Percentiles rank a stretch among this genome's conserved stretches.
Evolutionary conservation across 306 rosid species (phyloP).

Genomic region (Abrus precatorius): DNA sequence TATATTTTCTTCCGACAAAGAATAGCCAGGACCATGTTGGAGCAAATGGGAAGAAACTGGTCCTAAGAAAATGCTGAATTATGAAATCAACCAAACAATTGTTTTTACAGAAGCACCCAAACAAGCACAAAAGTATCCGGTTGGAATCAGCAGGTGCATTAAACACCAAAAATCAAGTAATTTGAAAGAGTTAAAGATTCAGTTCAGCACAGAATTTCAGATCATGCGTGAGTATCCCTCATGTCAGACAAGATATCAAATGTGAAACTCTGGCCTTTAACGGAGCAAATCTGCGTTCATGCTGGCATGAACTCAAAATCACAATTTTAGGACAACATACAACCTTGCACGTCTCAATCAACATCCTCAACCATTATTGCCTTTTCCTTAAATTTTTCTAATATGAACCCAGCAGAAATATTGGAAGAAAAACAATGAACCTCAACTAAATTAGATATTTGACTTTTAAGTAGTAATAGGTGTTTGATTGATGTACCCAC

Average conservation of each 20-base stretch:
- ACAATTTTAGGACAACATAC: too few relatives aligned
- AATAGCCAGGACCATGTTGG: conserved; percentile 65
- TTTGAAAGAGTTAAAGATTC: conserved; percentile 34
- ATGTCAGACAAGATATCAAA: conserved; percentile 67
- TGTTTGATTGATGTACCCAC: conserved; percentile 29
- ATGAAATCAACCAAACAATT: conserved; percentile 80
- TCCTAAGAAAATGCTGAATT: conserved; percentile 83
- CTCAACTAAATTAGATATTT: conserved; percentile 11
- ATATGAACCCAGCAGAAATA: not conserved
- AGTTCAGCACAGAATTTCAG: conserved; percentile 20
- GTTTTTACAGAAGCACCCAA: conserved; percentile 69
- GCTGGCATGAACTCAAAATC: too few relatives aligned
- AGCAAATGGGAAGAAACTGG: conserved; percentile 51
- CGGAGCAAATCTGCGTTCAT: too few relatives aligned
- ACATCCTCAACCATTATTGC: too few relatives aligned
- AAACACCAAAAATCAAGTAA: conserved; percentile 14
- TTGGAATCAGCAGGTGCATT: conserved; percentile 30
- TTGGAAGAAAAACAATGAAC: not conserved
- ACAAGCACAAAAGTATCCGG: conserved; percentile 18
- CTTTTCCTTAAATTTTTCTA: too few relatives aligned
- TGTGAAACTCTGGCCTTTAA: conserved; percentile 72
- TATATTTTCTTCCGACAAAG: conserved; percentile 64
- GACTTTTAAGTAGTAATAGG: not conserved
- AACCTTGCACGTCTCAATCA: too few relatives aligned
- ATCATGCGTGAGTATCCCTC: conserved; percentile 68